phyloP scores from a whole-genome alignment of 225 moss, liverwort and hornwort genomes.

The Pseudisothecium myosuroides region DNA sequence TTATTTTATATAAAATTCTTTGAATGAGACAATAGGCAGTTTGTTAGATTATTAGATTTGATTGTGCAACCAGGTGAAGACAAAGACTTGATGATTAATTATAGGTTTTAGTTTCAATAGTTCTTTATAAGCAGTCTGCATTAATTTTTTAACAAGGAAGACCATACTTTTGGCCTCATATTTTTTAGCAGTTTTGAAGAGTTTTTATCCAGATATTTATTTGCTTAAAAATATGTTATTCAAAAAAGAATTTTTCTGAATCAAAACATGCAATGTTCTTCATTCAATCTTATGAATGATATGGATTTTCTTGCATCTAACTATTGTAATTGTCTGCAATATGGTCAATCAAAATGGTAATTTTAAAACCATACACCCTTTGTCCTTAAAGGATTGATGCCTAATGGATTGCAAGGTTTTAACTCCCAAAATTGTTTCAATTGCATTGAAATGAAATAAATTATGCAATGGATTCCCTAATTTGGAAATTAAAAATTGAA shows the following conservation, averaged over 20 bases:
- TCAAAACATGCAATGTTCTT: not conserved
- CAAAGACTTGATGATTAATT: not conserved
- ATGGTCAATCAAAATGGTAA: not conserved
- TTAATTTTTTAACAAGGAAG: not conserved
- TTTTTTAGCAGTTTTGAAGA: not conserved
- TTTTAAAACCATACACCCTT: not conserved
- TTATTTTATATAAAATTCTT: too few relatives aligned
- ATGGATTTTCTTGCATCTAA: not conserved
- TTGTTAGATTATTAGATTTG: too few relatives aligned
- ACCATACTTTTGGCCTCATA: not conserved
- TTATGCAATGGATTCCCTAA: not conserved
- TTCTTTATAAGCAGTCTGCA: not conserved
- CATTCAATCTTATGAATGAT: not conserved
- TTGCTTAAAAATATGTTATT: not conserved
- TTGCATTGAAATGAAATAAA: too few relatives aligned
- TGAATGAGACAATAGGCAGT: too few relatives aligned
- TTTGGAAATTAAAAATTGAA: not conserved
- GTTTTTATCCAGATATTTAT: accelerated
- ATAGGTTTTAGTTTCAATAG: not conserved
- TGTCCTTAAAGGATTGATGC: not conserved
- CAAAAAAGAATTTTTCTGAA: accelerated
- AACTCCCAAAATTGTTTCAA: not conserved
- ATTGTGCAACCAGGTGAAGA: too few relatives aligned
- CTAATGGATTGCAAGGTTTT: not conserved
- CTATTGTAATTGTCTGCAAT: accelerated